These are phyloP conservation scores for Patellifolia procumbens DNA, from an alignment of 179 eudicot genomes.

Conservation along the genomic window DNA sequence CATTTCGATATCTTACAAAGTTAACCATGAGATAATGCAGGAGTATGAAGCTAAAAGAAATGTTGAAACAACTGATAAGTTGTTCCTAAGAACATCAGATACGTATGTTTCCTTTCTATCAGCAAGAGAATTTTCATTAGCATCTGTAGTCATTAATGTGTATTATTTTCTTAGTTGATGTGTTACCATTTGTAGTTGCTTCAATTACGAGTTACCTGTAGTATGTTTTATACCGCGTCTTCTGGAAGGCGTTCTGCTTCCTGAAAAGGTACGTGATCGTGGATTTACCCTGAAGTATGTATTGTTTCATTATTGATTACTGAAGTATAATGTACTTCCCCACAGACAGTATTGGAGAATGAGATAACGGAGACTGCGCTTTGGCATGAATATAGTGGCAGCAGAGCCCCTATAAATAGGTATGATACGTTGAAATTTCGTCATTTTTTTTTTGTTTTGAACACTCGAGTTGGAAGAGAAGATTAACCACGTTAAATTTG, in stretches of 20 bases:
- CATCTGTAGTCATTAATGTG: neutral
- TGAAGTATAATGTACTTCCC: neutral
- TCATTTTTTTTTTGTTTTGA: too few species aligned
- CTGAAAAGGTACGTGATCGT: slow-evolving; percentile 16
- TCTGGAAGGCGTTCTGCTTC: slow-evolving; percentile 23
- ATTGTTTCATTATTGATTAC: too few species aligned
- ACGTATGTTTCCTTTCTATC: slow-evolving; percentile 4
- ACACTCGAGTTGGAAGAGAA: neutral
- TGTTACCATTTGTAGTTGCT: slow-evolving; percentile 13
- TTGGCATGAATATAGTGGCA: slow-evolving; percentile 30
- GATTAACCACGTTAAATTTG: too few species aligned
- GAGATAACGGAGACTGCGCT: slow-evolving; percentile 9
- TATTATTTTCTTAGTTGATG: neutral
- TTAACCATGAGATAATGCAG: slow-evolving; percentile 4
- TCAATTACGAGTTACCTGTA: slow-evolving; percentile 13
- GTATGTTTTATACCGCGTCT: slow-evolving; percentile 19
- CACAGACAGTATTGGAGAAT: slow-evolving; percentile 22
- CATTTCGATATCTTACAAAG: neutral
- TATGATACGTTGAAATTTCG: neutral
- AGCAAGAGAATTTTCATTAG: neutral
- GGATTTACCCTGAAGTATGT: too few species aligned
- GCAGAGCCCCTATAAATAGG: slow-evolving; percentile 19
- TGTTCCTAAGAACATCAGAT: slow-evolving; percentile 17
- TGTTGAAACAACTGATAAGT: slow-evolving; percentile 6
- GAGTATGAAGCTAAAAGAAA: slow-evolving; percentile 19